Base-by-base conservation (phyloP, 2,329 filamentous ascomycete genomes). In the Plectosphaerella sp. region DNA sequence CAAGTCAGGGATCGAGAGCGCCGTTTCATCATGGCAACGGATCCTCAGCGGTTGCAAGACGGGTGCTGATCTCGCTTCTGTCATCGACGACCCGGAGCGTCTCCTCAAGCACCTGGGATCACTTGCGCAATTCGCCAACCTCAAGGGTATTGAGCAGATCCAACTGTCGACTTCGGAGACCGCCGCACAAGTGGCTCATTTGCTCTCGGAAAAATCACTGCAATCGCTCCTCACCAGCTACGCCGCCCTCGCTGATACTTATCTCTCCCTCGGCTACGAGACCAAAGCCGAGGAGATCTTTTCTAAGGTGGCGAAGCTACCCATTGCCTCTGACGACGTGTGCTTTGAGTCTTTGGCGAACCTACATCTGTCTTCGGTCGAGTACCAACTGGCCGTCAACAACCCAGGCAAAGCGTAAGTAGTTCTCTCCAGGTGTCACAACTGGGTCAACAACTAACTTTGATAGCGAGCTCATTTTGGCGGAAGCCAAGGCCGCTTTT, bases 331-430 rank as follows among this genome's bases (percentile, higher is more conserved):
- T n/a, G 61, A 62, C 0, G 55, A 65, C 5, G 48, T 68, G 3
- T 68, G 72, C 3, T 64, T 64, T 12, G 71, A 76, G 16, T 66
- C 73, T 6, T 57, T 75, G 18, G 75, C 74, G 10, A 68, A 69
- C 15, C 87, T 87, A 65, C 80, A 91, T 57, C 70, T 96, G 7
- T 82, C 84, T 0, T 84, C 86, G 55, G 85, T 88, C 1, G 89
- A 96, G 64, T 91, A 91, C 64, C 75, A 86, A 25, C 72, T 92
- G 16, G 80, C 81, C 2, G 79, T 86, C 12, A 87, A 87, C 10
- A 83, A 84, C 48, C 70, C 81, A 15, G 77, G 84, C 10, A 84
- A 87, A 67, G 87, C 82, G 64, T 75, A 63, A 62, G 68, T 69
- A 11, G 2, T n/a, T n/a, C 4, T 33, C 11, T 7, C 28, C 11